Evolutionary conservation across 2,329 filamentous ascomycete species (phyloP), one percentile per base, ranked within the genome.

Genomic region (Neurospora sp.): DNA sequence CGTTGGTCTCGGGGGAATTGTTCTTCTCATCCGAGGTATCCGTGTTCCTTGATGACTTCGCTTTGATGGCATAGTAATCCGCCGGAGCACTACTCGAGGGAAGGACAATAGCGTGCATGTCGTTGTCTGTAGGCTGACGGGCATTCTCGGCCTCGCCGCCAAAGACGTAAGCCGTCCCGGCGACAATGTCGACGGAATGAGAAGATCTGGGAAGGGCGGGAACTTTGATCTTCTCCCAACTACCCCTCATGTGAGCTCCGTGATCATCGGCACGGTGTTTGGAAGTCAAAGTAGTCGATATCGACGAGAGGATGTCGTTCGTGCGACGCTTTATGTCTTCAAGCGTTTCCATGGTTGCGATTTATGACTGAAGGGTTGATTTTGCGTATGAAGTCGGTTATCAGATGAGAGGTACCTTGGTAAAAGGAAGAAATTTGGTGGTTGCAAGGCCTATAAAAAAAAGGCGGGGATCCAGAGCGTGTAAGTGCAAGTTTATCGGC

Each of bases 161-260:
- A 33, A 93, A 96, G 75, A 96, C 75, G 75, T 83, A 84, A 66
- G 86, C 84, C n/a, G 82, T 84, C 15, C 84, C 81, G 66, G 81
- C 82, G 28, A 90, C 79, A 52, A 90, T 82, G 62, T 91, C 85
- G 74, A 93, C 78, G 3, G 87, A 86, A 76, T 96, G 92, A 0
- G 92, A 93, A 1, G 92, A 95, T 69, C 92, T 89, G 46, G 88
- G 87, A 8, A 93, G 83, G 0, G 82, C 73, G 3, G 86, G 84
- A 40, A 86, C 76, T 52, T 83, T 77, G 75, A 90, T 82, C 74
- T 84, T 85, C 76, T 89, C 83, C 88, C 88, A 90, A 68, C 87
- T 89, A 42, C 84, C 88, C 74, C 84, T 86, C 74, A 87, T 81
- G 66, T 69, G 69, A 72, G 66, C 9, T 66, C 67, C 38, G 62